Base-by-base conservation (phyloP, 1,284 basidiomycete genomes). In the Nidula niveotomentosa region DNA sequence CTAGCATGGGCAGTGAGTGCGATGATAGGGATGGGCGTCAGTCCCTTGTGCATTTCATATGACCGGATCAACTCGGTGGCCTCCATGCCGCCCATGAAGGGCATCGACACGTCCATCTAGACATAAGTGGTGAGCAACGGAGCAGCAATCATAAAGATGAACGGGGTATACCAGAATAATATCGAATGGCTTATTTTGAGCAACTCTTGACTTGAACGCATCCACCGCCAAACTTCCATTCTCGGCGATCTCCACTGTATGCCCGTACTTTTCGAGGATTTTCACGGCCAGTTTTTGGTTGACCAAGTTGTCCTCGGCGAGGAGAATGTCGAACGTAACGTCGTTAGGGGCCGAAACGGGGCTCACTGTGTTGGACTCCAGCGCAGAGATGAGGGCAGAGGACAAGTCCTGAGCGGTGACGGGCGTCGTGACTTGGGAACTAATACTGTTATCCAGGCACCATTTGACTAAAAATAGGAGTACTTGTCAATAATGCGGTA, bases 31-130 rank as follows among this genome's bases (percentile, higher is more conserved):
- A 90, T 94, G 7, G 87, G 81, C 30, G 85, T 74, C 41, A 94
- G 77, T 18, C 84, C 81, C 58, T 87, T 84, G 58, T 88, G 80
- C 65, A 83, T 79, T 75, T 99, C 97, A 70, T 90, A 94, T 50
- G 85, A 79, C 48, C 91, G 80, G 59, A 93, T 93, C 17, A 90
- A 73, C 62, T 92, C 86, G 0, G 93, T 94, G 1, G 93, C 92
- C 67, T 94, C 91, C 86, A 93, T 93, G 61, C 92, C 93, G 59
- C 93, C 92, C 94, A 96, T 96, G 75, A 96, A 90, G 10, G 94
- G 95, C 95, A 97, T 97, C 3, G 93, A 96, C 15, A 98, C 93
- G 66, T 99, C 96, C 97, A 99, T 98, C 86, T 97, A 54, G 51
- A 55, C 6, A 52, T 37, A 62, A 51, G 35, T 30, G 4, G 4